Percentiles rank a stretch among this genome's conserved stretches.
Evolutionary conservation across 768 basidiomycete species (phyloP).

Genomic region (Boletus sensibilis): DNA sequence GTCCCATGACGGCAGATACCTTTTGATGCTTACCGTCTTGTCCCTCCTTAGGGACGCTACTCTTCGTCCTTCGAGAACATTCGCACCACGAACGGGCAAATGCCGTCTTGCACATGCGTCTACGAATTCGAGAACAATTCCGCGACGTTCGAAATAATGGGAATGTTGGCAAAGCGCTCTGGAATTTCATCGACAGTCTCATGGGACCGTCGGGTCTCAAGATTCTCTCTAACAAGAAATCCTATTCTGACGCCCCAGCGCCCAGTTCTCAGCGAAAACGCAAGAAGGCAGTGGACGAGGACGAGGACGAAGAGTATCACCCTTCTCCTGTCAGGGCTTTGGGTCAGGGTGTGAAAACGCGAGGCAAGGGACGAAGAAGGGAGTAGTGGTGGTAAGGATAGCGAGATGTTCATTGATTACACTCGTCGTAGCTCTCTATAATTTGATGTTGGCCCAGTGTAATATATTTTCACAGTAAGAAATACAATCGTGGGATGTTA

Average conservation of each 20-base stretch:
- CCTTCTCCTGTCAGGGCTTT: constrained; percentile 44
- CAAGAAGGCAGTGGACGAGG: constrained; percentile 25
- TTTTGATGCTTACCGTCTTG: background rate
- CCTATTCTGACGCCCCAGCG: background rate
- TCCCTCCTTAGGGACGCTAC: constrained; percentile 56
- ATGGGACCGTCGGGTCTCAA: constrained; percentile 33
- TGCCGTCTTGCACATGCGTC: constrained; percentile 58
- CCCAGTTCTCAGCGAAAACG: constrained; percentile 32
- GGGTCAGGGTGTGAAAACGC: constrained; percentile 41
- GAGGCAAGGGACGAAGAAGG: constrained; percentile 36
- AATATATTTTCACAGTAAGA: background rate
- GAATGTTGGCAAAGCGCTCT: constrained; percentile 52
- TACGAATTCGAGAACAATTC: constrained; percentile 51
- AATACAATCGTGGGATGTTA: background rate
- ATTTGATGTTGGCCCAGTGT: background rate
- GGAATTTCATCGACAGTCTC: constrained; percentile 51
- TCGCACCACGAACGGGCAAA: constrained; percentile 47
- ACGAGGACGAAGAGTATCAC: constrained; percentile 47
- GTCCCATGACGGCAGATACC: background rate
- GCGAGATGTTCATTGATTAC: background rate
- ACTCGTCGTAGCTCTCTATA: background rate
- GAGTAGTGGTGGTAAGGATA: background rate
- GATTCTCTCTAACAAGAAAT: constrained; percentile 29
- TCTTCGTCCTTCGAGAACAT: constrained; percentile 51
- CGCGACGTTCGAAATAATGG: constrained; percentile 66